These are phyloP conservation scores for Boletus fagicola DNA, from an alignment of 768 basidiomycete species.

Conservation along the genomic window DNA sequence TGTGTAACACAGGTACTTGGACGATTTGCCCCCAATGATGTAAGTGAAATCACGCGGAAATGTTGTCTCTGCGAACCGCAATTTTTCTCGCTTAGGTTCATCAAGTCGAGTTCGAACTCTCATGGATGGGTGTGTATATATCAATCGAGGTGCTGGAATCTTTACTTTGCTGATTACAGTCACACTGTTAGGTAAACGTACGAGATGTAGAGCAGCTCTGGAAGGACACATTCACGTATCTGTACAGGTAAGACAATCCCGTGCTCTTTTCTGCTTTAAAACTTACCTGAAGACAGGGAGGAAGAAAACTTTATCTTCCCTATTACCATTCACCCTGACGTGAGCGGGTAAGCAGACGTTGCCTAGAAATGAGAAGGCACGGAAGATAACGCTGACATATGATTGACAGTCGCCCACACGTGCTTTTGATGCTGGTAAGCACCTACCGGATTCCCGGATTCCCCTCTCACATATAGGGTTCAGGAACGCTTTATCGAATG, in stretches of 20 bases:
- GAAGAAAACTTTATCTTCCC: slow-evolving; percentile 70
- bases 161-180: neutral
- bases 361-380: neutral
- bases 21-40: slow-evolving; percentile 78
- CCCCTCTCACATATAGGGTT: neutral
- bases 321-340: slow-evolving; percentile 77
- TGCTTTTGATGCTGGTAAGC: slow-evolving; percentile 67
- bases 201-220: slow-evolving; percentile 68
- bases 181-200: slow-evolving; percentile 51
- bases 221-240: slow-evolving; percentile 73
- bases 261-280: neutral
- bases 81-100: slow-evolving; percentile 48
- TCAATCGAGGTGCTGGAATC: neutral
- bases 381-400: slow-evolving; percentile 3
- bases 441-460: neutral
- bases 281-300: slow-evolving; percentile 39
- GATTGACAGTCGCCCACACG: slow-evolving; percentile 55
- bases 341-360: slow-evolving; percentile 51
- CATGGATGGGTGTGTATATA: slow-evolving; percentile 59
- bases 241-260: slow-evolving; percentile 45
- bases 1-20: slow-evolving; percentile 50
- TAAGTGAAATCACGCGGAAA: slow-evolving; percentile 23
- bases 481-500: slow-evolving; percentile 74
- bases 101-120: slow-evolving; percentile 62
- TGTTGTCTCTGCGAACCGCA: neutral